Base-by-base conservation (phyloP, 83 land plant species). In the Picea mariana region DNA sequence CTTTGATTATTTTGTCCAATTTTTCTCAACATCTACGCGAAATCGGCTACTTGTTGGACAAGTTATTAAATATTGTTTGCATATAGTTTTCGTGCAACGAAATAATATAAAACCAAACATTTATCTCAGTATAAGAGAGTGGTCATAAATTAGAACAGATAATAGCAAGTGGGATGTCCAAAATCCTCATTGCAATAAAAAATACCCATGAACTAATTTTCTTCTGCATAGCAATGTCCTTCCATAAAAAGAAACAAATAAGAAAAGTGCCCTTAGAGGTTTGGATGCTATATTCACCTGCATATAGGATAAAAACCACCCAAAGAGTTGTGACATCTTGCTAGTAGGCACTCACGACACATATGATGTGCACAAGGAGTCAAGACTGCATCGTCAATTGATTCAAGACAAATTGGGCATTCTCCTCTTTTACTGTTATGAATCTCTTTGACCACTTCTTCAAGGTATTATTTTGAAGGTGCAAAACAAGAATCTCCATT, bases 341-440 rank as follows among this genome's bases (percentile, higher is more conserved):
- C 94, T 84, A 94, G 85, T 7, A 98, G 90, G 80, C 99, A 98
- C 61, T 97, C 99, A 7, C 99, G 97, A 86, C 98, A 97, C 83
- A 97, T 84, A 63, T 93, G 90, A 73, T 97, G 99, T 83, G 98
- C 99, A 89, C 97, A 97, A 64, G 95, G 92, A 12, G 99, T 97
- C 66, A 97, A 84, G 62, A 95, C 92, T 21, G 94, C 91, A 80
- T 97, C 99, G 21, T 95, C 99, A 23, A 88, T 87, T 9, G 93
- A 84, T 77, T 97, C 99, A 3, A 93, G 83, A 81, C 98, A 97
- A 67, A 97, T 95, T 5, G 99, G 99, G 66, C 99, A 97, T 76
- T 97, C 99, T 52, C 81, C 84, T 52, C 81, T 85, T 26, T 93
- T 89, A 9, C 99, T 98, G 9, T 84, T 85, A 59, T 91, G 78